Conservation (phyloP, 352 stramenopile species). For the Pythium graminicola region DNA sequence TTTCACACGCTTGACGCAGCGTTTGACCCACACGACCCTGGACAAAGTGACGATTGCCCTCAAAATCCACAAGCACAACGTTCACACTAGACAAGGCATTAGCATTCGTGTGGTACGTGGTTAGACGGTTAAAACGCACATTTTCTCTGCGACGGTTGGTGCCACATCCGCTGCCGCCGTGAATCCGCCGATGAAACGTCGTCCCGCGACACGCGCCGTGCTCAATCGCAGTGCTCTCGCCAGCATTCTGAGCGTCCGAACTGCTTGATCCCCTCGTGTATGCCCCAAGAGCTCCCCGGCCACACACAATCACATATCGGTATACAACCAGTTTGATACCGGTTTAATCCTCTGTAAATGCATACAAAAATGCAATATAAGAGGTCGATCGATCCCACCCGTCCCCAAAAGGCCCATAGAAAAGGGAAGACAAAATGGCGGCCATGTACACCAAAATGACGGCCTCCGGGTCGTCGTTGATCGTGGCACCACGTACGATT, state of each 20-base stretch:
- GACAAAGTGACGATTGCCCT: slow-evolving; percentile 81
- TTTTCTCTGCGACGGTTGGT: slow-evolving; percentile 30
- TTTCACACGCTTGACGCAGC: slow-evolving; percentile 74
- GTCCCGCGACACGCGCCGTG: slow-evolving; percentile 18
- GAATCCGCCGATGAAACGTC: slow-evolving; percentile 32
- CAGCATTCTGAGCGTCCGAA: slow-evolving; percentile 19
- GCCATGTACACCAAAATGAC: slow-evolving; percentile 51
- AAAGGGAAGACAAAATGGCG: slow-evolving; percentile 16
- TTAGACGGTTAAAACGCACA: slow-evolving; percentile 17
- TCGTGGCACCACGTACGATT: slow-evolving; percentile 63
- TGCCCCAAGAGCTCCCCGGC: slow-evolving; percentile 1
- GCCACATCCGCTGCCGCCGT: slow-evolving; percentile 15
- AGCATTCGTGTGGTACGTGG: not conserved
- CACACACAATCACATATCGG: slow-evolving; percentile 15
- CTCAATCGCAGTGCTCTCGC: slow-evolving; percentile 27
- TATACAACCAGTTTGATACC: slow-evolving; percentile 13
- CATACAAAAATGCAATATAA: slow-evolving; percentile 14
- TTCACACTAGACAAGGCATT: slow-evolving; percentile 43
- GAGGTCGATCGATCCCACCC: not conserved
- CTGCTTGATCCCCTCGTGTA: slow-evolving; percentile 4
- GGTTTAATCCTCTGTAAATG: not conserved
- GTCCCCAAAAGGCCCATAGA: not conserved
- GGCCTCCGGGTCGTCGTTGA: slow-evolving; percentile 38
- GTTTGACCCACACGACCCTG: slow-evolving; percentile 77
- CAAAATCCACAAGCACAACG: slow-evolving; percentile 81